These are phyloP conservation scores for Pseudopithomyces chartarum DNA, from an alignment of 2,329 filamentous ascomycete species.

Conservation along the genomic window DNA sequence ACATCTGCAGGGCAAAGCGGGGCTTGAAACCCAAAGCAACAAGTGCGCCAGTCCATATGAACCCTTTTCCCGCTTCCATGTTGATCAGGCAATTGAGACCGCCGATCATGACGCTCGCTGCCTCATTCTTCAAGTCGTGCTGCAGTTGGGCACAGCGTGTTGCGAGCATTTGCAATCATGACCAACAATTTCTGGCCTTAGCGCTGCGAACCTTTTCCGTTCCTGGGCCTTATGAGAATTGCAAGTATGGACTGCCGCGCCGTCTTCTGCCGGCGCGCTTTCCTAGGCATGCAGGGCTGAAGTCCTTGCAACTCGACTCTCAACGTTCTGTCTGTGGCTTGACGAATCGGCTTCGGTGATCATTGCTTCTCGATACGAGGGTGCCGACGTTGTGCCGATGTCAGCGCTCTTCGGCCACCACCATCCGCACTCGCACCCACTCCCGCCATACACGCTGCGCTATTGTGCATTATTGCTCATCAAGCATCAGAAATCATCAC, in stretches of 20 bases:
- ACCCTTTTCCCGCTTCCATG: background rate
- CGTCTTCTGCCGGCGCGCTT: background rate
- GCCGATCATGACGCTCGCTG: constrained; percentile 13
- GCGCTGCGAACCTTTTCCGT: background rate
- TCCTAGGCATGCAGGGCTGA: constrained; percentile 9
- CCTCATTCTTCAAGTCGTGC: constrained; percentile 5
- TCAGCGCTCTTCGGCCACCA: background rate
- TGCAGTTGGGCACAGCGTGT: background rate
- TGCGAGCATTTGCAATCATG: background rate
- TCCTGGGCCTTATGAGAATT: background rate
- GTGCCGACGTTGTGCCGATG: background rate
- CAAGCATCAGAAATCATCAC: background rate
- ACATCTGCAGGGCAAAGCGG: constrained; percentile 3
- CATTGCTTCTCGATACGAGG: too few relatives aligned
- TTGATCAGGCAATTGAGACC: background rate
- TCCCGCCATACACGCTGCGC: background rate
- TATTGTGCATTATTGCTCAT: background rate
- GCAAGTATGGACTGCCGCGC: constrained; percentile 4
- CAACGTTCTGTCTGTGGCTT: constrained; percentile 3
- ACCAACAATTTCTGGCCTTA: background rate
- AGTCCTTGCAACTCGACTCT: constrained; percentile 8
- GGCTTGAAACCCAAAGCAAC: constrained; percentile 5
- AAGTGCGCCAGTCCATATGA: constrained; percentile 6
- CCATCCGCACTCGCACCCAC: too few relatives aligned
- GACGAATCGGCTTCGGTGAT: background rate